Conservation (phyloP, 78 protist genomes). For the Planoprotostelium fungivorum region DNA sequence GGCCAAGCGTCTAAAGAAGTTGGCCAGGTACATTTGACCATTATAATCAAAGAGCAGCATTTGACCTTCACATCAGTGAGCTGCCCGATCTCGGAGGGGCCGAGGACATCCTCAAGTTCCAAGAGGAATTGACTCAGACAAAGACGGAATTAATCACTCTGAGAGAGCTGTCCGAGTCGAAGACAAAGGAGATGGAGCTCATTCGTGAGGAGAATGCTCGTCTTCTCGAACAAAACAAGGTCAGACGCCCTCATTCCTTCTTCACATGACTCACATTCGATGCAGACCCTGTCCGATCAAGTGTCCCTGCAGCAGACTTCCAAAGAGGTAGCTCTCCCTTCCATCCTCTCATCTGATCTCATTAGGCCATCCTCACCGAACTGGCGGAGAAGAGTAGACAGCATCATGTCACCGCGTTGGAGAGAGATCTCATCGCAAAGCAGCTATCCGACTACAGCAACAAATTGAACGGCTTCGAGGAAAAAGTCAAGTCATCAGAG, state of each 20-base stretch:
- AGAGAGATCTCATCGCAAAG: neutral
- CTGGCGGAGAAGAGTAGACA: neutral
- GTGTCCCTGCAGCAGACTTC: neutral
- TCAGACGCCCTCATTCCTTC: neutral
- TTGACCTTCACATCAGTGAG: neutral
- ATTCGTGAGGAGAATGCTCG: neutral
- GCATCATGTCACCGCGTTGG: neutral
- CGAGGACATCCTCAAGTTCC: neutral
- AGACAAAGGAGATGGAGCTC: neutral
- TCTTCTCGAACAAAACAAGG: neutral
- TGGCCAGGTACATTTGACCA: neutral
- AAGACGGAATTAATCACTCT: neutral
- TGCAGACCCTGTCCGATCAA: neutral
- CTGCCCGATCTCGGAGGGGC: neutral
- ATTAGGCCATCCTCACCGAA: neutral
- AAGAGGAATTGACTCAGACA: neutral
- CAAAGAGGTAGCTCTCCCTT: neutral
- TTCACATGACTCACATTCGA: neutral
- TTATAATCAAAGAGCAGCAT: neutral
- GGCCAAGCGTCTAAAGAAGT: neutral
- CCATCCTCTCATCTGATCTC: neutral
- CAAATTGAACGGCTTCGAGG: neutral
- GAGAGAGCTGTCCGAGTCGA: neutral
- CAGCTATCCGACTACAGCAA: neutral
- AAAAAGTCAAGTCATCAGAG: neutral